phyloP scores from a whole-genome alignment of 345 rosid species.

The Gossypium arboreum region DNA sequence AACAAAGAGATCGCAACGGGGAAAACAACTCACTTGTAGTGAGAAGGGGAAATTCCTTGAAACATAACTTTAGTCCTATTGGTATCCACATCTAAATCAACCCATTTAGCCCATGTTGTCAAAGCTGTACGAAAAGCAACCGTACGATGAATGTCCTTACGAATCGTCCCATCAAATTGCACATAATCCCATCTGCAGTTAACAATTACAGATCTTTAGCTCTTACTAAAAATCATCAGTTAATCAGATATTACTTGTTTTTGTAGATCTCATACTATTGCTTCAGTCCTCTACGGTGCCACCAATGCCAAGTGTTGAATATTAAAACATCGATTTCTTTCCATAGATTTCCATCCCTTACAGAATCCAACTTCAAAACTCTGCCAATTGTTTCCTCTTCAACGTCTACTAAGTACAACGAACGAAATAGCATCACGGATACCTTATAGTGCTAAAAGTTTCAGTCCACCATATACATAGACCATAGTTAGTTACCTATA shows the following conservation, averaged over 20 bases:
- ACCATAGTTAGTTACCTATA: neutral
- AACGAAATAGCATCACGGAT: constrained; percentile 35
- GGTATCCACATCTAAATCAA: no score
- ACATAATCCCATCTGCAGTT: no score
- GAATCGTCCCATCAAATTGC: no score
- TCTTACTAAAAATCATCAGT: no score
- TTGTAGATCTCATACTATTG: constrained; percentile 45
- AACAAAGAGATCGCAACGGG: no score
- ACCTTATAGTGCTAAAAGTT: constrained; percentile 34
- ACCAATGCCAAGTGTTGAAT: constrained; percentile 73
- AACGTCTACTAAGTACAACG: constrained; percentile 47
- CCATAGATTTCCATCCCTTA: constrained; percentile 44
- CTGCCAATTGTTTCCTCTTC: constrained; percentile 39
- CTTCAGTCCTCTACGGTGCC: constrained; percentile 49
- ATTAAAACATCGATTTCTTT: constrained; percentile 44
- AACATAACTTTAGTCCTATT: no score
- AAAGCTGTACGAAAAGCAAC: no score
- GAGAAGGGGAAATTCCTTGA: no score
- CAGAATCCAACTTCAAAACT: constrained; percentile 54
- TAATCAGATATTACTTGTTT: neutral
- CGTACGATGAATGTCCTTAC: no score
- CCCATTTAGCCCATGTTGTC: no score
- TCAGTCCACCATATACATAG: neutral
- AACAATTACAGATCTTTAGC: no score
- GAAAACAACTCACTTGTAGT: no score